Conservation (phyloP, 164 flowering plant species). For the Umbilicus rupestris region DNA sequence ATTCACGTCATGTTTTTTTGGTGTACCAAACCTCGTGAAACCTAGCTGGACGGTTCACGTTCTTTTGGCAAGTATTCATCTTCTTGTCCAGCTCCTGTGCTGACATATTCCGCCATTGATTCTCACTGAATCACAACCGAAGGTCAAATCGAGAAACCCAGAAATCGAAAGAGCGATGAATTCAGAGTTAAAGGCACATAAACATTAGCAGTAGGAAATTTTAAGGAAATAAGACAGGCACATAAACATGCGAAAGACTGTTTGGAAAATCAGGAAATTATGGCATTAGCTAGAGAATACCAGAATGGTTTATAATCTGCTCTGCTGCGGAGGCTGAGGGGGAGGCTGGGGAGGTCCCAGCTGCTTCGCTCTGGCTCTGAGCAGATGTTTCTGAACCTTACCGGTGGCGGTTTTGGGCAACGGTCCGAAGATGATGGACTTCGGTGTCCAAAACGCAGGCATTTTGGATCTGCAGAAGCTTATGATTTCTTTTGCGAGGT, state of each 20-base stretch:
- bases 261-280: no score
- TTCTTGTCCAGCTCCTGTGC: background rate
- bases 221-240: no score
- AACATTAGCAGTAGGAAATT: no score
- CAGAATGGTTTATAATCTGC: background rate
- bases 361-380: constrained; percentile 76
- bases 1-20: no score
- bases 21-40: no score
- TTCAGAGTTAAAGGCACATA: no score
- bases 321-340: background rate
- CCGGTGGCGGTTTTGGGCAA: constrained; percentile 96
- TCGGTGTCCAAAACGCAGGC: constrained; percentile 91
- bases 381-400: constrained; percentile 81
- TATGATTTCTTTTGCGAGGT: constrained; percentile 51
- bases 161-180: background rate
- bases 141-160: background rate
- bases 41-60: no score
- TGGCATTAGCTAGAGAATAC: background rate
- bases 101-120: background rate
- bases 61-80: background rate
- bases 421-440: constrained; percentile 74
- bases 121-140: no score
- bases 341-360: constrained; percentile 38
- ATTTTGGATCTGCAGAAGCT: constrained; percentile 58
- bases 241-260: no score